Evolutionary conservation across 129 eudicot genomes (phyloP).

Genomic region (Tanacetum coccineum): DNA sequence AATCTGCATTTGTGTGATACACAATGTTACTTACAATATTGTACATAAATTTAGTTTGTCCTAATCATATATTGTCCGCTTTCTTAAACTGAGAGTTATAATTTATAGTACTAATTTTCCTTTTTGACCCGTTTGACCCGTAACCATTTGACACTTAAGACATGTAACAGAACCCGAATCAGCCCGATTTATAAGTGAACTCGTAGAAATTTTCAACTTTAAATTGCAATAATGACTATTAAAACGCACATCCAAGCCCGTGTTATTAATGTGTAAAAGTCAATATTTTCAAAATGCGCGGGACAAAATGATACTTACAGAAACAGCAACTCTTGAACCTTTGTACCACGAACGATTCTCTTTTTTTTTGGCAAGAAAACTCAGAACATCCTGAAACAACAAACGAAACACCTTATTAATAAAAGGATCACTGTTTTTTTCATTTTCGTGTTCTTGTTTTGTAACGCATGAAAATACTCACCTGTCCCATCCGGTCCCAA

Average conservation of each 20-base stretch:
- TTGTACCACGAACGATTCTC: slow-evolving; percentile 86
- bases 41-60: background rate
- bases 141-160: no score
- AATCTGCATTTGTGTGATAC: slow-evolving; percentile 35
- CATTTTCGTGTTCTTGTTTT: background rate
- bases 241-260: background rate
- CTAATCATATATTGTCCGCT: no score
- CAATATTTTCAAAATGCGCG: background rate
- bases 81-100: no score
- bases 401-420: background rate
- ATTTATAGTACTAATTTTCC: no score
- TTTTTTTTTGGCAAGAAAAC: slow-evolving; percentile 72
- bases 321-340: slow-evolving; percentile 68
- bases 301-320: slow-evolving; percentile 48
- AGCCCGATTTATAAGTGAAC: no score
- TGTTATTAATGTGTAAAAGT: background rate
- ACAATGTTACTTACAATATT: background rate
- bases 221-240: no score
- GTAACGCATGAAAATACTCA: slow-evolving; percentile 17
- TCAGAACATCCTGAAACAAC: slow-evolving; percentile 65
- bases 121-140: no score
- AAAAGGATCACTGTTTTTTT: background rate
- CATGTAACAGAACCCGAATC: no score
- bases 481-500: slow-evolving; percentile 91
- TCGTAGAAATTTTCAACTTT: no score